A percentile compares a stretch with the other conserved stretches of the same genome.
phyloP scores from a whole-genome alignment of 768 basidiomycete genomes.

The Mycena galopus region DNA sequence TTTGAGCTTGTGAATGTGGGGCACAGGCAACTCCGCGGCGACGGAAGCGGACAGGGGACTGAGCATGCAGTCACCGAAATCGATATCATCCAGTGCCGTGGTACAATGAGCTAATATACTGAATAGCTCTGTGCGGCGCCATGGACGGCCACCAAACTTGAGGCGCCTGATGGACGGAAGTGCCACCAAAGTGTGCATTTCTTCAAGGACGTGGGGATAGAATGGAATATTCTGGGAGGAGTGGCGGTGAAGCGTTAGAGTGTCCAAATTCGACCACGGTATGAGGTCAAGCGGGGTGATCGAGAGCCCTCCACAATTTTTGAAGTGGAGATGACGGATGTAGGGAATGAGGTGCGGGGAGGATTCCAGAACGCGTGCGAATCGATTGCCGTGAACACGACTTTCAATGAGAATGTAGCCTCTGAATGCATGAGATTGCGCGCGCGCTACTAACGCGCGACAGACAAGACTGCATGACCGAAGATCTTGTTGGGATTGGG shows the following conservation, averaged over 20 bases:
- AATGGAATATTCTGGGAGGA: too few relatives aligned
- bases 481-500: neutral
- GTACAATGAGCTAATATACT: neutral
- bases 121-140: neutral
- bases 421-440: neutral
- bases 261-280: neutral
- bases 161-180: neutral
- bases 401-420: neutral
- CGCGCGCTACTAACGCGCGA: neutral
- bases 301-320: neutral
- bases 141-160: neutral
- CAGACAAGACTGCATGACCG: slow-evolving; percentile 7
- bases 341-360: slow-evolving; percentile 1
- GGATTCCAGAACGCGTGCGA: neutral
- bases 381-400: neutral
- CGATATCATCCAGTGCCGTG: neutral
- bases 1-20: neutral
- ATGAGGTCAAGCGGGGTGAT: neutral
- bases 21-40: neutral
- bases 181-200: neutral
- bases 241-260: neutral
- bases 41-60: neutral
- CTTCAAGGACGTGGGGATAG: neutral
- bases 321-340: neutral
- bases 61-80: neutral